phyloP scores from a whole-genome alignment of 495 filamentous ascomycete species.

The Symbiotaphrina buchneri region DNA sequence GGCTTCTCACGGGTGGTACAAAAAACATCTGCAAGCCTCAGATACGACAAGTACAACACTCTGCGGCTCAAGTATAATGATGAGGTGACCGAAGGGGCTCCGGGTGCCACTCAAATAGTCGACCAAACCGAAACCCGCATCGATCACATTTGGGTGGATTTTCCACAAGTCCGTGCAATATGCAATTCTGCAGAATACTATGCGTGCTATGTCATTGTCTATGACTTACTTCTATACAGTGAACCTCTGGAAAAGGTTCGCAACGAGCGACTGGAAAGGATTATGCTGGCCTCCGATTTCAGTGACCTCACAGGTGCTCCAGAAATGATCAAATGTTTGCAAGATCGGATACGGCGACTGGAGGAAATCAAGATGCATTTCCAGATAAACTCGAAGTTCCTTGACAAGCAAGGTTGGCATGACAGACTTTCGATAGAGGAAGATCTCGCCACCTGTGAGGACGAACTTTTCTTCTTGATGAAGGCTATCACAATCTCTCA shows the following conservation, averaged over 20 bases:
- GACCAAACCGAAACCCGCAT: conserved; percentile 50
- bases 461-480: conserved; percentile 99
- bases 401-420: conserved; percentile 82
- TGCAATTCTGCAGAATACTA: conserved; percentile 96
- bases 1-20: conserved; percentile 91
- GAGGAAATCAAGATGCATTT: conserved; percentile 96
- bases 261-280: conserved; percentile 84
- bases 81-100: conserved; percentile 47
- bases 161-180: conserved; percentile 73
- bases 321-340: conserved; percentile 77
- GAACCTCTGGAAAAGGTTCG: conserved; percentile 91
- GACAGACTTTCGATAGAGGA: conserved; percentile 69
- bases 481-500: conserved; percentile 96
- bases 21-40: conserved; percentile 76
- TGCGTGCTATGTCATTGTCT: conserved; percentile 88
- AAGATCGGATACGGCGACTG: conserved; percentile 77
- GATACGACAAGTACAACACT: conserved; percentile 97
- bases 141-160: conserved; percentile 91
- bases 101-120: conserved; percentile 12
- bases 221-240: conserved; percentile 84
- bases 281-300: conserved; percentile 98
- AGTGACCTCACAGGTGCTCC: conserved; percentile 87
- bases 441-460: conserved; percentile 73
- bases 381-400: conserved; percentile 68
- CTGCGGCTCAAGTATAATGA: conserved; percentile 95